Conservation (phyloP, 768 basidiomycete genomes). For the Polyporus arcularius region DNA sequence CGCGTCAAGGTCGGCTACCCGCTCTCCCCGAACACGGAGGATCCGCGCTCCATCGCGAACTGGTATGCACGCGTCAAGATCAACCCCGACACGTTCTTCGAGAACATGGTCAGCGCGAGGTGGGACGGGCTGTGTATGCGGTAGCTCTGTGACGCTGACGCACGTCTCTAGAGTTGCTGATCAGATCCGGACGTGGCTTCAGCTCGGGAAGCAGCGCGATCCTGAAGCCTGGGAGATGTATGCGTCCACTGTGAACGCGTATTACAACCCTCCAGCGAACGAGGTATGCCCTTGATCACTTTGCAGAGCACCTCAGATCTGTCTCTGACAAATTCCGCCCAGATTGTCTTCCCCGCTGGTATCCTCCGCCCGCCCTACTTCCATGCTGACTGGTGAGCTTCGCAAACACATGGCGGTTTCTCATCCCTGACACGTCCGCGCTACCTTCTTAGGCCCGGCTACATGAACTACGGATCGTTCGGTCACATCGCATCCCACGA, state of each 20-base stretch:
- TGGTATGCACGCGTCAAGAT: slow-evolving; percentile 79
- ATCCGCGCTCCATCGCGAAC: slow-evolving; percentile 62
- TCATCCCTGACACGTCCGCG: slow-evolving; percentile 7
- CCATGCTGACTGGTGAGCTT: slow-evolving; percentile 65
- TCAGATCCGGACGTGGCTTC: slow-evolving; percentile 69
- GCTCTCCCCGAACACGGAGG: slow-evolving; percentile 76
- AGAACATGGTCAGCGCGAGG: slow-evolving; percentile 74
- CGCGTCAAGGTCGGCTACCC: slow-evolving; percentile 95
- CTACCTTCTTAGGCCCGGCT: slow-evolving; percentile 65
- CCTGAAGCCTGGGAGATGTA: slow-evolving; percentile 84
- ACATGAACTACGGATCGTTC: slow-evolving; percentile 90
- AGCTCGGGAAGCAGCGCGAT: slow-evolving; percentile 72
- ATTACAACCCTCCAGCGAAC: slow-evolving; percentile 84
- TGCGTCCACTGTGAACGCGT: slow-evolving; percentile 85
- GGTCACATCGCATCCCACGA: slow-evolving; percentile 94
- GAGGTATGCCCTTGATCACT: slow-evolving; percentile 51
- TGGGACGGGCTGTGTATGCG: slow-evolving; percentile 23
- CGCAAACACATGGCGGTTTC: neutral
- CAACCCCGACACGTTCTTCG: slow-evolving; percentile 73
- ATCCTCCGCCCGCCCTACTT: slow-evolving; percentile 95
- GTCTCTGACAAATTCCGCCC: neutral
- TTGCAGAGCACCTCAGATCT: neutral
- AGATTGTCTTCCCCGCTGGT: slow-evolving; percentile 97
- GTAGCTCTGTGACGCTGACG: neutral
- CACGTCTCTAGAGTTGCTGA: slow-evolving; percentile 50